These are phyloP conservation scores for Hyaloperonospora arabidopsidis DNA, from an alignment of 352 stramenopile species.

Conservation along the genomic window DNA sequence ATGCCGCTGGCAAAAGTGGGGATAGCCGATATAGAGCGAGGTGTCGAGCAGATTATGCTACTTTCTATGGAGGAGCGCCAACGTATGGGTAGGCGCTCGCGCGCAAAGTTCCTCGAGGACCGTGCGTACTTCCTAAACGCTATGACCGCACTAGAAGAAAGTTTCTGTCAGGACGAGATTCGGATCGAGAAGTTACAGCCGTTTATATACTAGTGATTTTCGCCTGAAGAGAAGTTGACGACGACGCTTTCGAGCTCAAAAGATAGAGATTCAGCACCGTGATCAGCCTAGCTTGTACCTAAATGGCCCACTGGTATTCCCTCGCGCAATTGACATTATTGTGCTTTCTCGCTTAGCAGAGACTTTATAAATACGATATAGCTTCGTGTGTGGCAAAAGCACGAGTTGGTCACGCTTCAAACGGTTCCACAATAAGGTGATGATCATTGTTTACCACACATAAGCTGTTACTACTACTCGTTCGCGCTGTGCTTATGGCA, in stretches of 20 bases:
- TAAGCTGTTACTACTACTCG: constrained; percentile 6
- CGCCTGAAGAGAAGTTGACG: constrained; percentile 6
- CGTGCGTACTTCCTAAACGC: constrained; percentile 75
- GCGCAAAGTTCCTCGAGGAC: constrained; percentile 68
- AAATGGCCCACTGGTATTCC: no score
- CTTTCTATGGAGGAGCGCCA: constrained; percentile 67
- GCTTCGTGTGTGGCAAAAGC: neutral
- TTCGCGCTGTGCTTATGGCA: constrained; percentile 4
- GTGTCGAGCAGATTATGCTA: constrained; percentile 60
- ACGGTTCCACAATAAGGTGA: constrained; percentile 23
- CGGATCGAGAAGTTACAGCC: constrained; percentile 65
- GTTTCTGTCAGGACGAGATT: constrained; percentile 72
- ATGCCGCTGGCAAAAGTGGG: constrained; percentile 65
- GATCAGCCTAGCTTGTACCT: constrained; percentile 18
- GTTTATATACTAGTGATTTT: constrained; percentile 57
- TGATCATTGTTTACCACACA: constrained; percentile 21
- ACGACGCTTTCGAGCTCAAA: constrained; percentile 10
- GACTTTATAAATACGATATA: neutral
- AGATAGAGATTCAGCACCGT: constrained; percentile 29
- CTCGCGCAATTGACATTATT: constrained; percentile 2
- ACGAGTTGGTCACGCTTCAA: constrained; percentile 5
- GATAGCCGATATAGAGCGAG: constrained; percentile 53
- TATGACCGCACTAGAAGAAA: constrained; percentile 72
- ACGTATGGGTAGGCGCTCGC: constrained; percentile 58
- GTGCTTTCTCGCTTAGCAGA: no score